Conservation (phyloP, 108 stramenopile species). For the Mediolabrus comicus region DNA sequence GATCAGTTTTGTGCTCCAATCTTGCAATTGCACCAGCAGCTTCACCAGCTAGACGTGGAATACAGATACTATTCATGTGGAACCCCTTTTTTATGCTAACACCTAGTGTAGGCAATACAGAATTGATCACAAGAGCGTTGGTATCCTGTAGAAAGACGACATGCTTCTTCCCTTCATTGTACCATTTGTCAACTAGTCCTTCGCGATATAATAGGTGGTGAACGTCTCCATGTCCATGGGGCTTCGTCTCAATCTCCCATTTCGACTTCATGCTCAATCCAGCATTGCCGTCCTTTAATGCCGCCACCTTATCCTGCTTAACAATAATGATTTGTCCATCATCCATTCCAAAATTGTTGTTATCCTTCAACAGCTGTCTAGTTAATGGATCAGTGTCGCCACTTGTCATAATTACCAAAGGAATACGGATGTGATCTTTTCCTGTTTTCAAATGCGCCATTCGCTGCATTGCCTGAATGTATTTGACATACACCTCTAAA, state of each 20-base stretch:
- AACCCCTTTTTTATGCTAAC: conserved; percentile 85
- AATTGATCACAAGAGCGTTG: conserved; percentile 95
- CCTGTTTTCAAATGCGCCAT: conserved; percentile 67
- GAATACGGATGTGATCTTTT: conserved; percentile 67
- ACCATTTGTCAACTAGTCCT: conserved; percentile 87
- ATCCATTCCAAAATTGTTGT: conserved; percentile 92
- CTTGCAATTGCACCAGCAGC: conserved; percentile 98
- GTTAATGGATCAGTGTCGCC: conserved; percentile 97
- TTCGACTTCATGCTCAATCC: conserved; percentile 84
- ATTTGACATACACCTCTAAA: conserved; percentile 81
- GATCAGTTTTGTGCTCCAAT: conserved; percentile 91
- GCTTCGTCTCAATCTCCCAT: conserved; percentile 94
- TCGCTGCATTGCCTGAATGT: conserved; percentile 93
- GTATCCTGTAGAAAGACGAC: conserved; percentile 99
- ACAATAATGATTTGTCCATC: conserved; percentile 76
- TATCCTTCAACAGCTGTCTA: conserved; percentile 79
- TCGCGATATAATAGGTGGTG: conserved; percentile 89
- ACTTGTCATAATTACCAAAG: conserved; percentile 97
- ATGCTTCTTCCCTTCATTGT: conserved; percentile 78
- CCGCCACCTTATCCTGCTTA: conserved; percentile 95
- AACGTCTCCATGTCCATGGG: conserved; percentile 99
- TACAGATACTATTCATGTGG: conserved; percentile 97
- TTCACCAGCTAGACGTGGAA: conserved; percentile 96
- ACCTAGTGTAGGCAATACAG: conserved; percentile 92
- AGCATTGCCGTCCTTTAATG: conserved; percentile 86